Evolutionary conservation across 352 stramenopile genomes (phyloP), one percentile per base, ranked within the genome.

Genomic region (Phytophthora capsici): DNA sequence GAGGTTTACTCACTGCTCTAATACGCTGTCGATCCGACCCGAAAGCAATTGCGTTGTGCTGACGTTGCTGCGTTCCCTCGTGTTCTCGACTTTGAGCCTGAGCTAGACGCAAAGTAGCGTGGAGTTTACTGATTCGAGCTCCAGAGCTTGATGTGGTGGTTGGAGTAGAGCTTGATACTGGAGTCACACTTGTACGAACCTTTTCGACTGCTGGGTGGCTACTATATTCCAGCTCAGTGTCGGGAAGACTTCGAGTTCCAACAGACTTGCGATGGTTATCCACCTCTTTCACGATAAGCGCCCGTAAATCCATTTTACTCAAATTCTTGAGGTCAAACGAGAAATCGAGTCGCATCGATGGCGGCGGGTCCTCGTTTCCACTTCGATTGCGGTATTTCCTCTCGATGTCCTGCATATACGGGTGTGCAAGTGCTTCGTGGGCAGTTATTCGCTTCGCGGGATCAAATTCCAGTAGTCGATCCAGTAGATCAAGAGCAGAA

Each of bases 301-400:
- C 69, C 2, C 78, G 77, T 1, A 94, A 66, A 56, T 94, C 85
- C 56, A 80, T 66, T 49, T 87, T 90, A 13, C 61, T 89, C 34
- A 92, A 64, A 44, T 91, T 91, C 53, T 91, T 86, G 20, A 77
- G 69, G 46, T 94, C 85, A 48, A 92, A 94, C 14, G 81, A 84
- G 45, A 92, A 91, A 55, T 90, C 82, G 1, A 81, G 69, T 4
- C 73, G 68, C 34, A 80, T 51, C 14, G 63, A 65, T 1, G 77
- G 62, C 4, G 74, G 57, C 14, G 78, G 77, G 20, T 88, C 78
- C 0, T 62, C 54, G 5, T 65, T 69, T 3, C 57, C 68, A 16
- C 36, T 43, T 7, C 68, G 68, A 61, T 64, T 36, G 32, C 82
- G 83, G 67, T 88, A 82, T 37, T 91, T 90, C 16, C 70, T 70